These are phyloP conservation scores for Tilletia walkeri DNA, from an alignment of 1,284 basidiomycete genomes.

Conservation along the genomic window DNA sequence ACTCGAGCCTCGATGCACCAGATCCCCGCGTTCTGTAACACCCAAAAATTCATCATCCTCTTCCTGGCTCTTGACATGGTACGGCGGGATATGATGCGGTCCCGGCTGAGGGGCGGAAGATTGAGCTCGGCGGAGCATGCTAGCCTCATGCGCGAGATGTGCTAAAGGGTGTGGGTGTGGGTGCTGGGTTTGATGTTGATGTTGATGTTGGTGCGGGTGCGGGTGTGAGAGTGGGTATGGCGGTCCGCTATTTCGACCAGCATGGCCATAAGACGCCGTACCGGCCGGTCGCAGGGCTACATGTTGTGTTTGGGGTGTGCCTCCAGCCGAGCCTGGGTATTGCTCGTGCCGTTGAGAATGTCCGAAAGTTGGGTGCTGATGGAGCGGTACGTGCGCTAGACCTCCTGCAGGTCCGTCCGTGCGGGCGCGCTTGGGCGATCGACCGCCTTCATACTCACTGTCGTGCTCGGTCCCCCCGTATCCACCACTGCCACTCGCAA, in stretches of 20 bases:
- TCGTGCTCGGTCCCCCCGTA: neutral
- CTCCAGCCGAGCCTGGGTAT: neutral
- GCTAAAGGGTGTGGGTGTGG: neutral
- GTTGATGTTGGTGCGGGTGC: neutral
- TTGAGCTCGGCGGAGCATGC: slow-evolving; percentile 4
- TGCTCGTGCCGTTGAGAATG: neutral
- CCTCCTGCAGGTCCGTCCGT: neutral
- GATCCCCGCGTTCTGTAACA: slow-evolving; percentile 34
- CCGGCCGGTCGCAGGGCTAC: neutral
- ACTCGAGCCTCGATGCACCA: slow-evolving; percentile 45
- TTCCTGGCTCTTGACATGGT: slow-evolving; percentile 10
- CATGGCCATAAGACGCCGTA: slow-evolving; percentile 1
- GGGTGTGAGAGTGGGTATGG: neutral
- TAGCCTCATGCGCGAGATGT: slow-evolving; percentile 7
- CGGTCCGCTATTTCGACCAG: neutral
- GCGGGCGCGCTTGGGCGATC: neutral
- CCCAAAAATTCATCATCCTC: slow-evolving; percentile 27
- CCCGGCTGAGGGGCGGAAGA: neutral
- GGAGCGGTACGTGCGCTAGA: slow-evolving; percentile 1
- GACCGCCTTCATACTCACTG: neutral
- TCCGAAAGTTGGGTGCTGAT: neutral
- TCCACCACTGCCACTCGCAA: slow-evolving; percentile 19
- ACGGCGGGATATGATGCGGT: neutral
- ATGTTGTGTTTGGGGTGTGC: neutral
- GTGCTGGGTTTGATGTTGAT: neutral